Base-by-base conservation (phyloP, 164 flowering plant genomes). In the Brasenia schreberi region DNA sequence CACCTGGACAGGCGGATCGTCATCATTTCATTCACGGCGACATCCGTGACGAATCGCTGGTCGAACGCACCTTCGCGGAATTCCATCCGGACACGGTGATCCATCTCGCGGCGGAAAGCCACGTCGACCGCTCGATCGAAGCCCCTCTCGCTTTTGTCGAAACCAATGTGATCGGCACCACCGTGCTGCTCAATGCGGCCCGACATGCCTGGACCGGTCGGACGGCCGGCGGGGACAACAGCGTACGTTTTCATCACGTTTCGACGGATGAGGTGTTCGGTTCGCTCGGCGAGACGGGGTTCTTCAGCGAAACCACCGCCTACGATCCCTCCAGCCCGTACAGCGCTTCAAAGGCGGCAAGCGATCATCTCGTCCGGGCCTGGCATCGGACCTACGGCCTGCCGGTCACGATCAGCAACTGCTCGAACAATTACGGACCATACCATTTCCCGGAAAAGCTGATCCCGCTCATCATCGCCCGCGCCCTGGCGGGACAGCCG, bases 41-140 rank as follows among this genome's bases (percentile, higher is more conserved):
- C 59, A 56, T 56, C 59, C 12, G 59, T 12, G 59, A 56, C 59
- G 12, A 12, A 12, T 12, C 59, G 59, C 59, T 56, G 12, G 59
- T 56, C 59, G 59, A 56, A 12, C 10, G 59, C 59, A 10, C 12
- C 12, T 12, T 56, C 12, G 12, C 12, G 12, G 59, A 56, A 10
- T 12, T 10, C 59, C 12, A 10, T 10, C 10, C 12, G 12, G 59
- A 56, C 59, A 56, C 59, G 59, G 12, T 56, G 12, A 12, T 56
- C 59, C 59, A 56, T 12, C 12, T 56, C 12, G 59, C 59, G 12
- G 59, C 59, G 12, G 59, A 56, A 12, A 56, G 59, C 59, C 59
- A 56, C 59, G 59, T 56, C 59, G 59, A 56, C 59, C 59, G 59
- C 59, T 56, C 59, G 59, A 56, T 56, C 59, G 12, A 10, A 10